These are phyloP conservation scores for Dendrobium huoshanense DNA, from an alignment of 106 monocot genomes.

Conservation along the genomic window DNA sequence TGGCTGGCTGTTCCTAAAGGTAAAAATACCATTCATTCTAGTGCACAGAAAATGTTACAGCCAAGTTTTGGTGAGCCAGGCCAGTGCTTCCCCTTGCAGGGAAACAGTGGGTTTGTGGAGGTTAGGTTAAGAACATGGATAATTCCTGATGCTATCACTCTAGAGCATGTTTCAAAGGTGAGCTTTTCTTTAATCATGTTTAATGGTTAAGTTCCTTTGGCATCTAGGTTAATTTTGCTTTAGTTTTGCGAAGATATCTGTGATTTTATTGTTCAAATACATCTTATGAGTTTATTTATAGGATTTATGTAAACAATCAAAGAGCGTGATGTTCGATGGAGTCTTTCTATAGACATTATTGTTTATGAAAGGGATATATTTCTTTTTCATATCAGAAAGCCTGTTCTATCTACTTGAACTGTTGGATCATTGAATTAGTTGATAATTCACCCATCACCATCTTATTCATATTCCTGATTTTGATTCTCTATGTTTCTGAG, in stretches of 20 bases:
- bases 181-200: background rate
- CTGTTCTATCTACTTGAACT: background rate
- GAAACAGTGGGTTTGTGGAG: slow-evolving; percentile 68
- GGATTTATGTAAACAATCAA: background rate
- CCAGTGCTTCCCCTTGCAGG: slow-evolving; percentile 75
- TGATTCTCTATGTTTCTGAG: background rate
- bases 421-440: background rate
- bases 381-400: background rate
- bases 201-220: background rate
- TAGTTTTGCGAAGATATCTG: background rate
- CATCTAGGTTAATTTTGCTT: background rate
- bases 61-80: slow-evolving; percentile 98
- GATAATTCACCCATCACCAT: background rate
- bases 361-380: background rate
- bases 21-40: slow-evolving; percentile 29
- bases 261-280: background rate
- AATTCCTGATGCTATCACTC: slow-evolving; percentile 62
- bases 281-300: background rate
- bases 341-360: background rate
- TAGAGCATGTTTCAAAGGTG: slow-evolving; percentile 95
- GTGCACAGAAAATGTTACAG: slow-evolving; percentile 83
- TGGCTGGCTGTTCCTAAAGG: slow-evolving; percentile 34
- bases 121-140: slow-evolving; percentile 56
- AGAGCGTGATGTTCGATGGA: background rate
- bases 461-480: background rate